phyloP scores from a whole-genome alignment of 108 stramenopile genomes.

The Cyclotella kingstonii region DNA sequence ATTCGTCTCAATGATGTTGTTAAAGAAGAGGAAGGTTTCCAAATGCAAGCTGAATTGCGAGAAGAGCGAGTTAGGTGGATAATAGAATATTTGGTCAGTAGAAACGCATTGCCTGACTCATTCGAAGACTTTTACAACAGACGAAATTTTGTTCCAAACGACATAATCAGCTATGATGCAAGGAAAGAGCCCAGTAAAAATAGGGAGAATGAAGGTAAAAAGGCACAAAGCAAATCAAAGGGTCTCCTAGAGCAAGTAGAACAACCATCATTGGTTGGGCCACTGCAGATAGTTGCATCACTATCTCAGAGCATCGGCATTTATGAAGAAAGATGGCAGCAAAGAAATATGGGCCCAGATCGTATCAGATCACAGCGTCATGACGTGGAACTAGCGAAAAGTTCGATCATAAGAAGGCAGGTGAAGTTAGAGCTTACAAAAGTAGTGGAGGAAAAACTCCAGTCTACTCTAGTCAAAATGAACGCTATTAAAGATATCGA shows the following conservation, averaged over 20 bases:
- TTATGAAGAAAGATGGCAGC: slow-evolving; percentile 63
- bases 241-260: slow-evolving; percentile 27
- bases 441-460: slow-evolving; percentile 76
- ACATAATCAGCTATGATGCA: slow-evolving; percentile 35
- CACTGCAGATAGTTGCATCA: slow-evolving; percentile 42
- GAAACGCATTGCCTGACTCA: slow-evolving; percentile 56
- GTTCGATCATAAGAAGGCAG: slow-evolving; percentile 59
- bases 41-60: slow-evolving; percentile 64
- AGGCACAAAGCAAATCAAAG: slow-evolving; percentile 7
- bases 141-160: slow-evolving; percentile 25
- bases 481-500: slow-evolving; percentile 51
- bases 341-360: slow-evolving; percentile 65
- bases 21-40: slow-evolving; percentile 74
- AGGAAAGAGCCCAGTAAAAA: slow-evolving; percentile 42
- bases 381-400: slow-evolving; percentile 71
- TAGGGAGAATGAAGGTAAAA: slow-evolving; percentile 7
- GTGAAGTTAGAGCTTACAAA: slow-evolving; percentile 50
- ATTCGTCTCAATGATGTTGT: slow-evolving; percentile 69
- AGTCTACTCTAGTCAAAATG: slow-evolving; percentile 68
- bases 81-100: slow-evolving; percentile 59
- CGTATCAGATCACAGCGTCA: slow-evolving; percentile 58
- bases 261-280: slow-evolving; percentile 49
- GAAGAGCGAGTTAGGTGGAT: slow-evolving; percentile 81
- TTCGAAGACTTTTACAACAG: slow-evolving; percentile 58
- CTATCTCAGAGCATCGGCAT: slow-evolving; percentile 33